These are phyloP conservation scores for Eucalyptus pauciflora DNA, from an alignment of 345 rosid species.

Conservation along the genomic window DNA sequence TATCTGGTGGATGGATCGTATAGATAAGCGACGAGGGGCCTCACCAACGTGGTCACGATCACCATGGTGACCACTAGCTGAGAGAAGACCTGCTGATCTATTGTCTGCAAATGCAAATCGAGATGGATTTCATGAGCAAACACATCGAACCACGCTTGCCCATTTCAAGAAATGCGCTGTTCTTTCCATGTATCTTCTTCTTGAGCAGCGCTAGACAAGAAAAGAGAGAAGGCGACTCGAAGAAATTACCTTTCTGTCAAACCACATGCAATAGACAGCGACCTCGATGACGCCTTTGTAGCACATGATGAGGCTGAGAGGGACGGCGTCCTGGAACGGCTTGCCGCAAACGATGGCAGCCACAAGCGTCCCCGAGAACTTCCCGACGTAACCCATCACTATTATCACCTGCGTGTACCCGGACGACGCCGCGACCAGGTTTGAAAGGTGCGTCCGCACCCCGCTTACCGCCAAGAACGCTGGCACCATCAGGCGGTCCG, in stretches of 20 bases:
- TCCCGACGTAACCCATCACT: conserved; percentile 1
- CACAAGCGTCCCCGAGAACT: conserved; percentile 8
- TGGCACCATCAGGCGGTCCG: conserved; percentile 9
- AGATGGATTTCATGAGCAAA: neutral
- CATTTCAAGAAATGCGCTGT: neutral
- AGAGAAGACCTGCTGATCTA: neutral
- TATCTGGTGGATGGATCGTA: conserved; percentile 22
- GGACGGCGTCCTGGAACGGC: conserved; percentile 12
- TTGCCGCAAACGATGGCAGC: conserved; percentile 6
- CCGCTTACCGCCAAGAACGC: conserved; percentile 9
- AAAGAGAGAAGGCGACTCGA: neutral
- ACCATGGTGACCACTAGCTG: neutral
- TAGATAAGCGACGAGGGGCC: neutral
- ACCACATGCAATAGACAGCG: neutral
- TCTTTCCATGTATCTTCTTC: neutral
- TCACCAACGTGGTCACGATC: conserved; percentile 2
- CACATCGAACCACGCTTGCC: neutral
- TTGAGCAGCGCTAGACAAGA: neutral
- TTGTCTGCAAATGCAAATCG: neutral
- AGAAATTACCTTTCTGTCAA: neutral
- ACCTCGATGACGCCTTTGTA: conserved; percentile 15
- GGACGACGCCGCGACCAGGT: neutral
- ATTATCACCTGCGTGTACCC: neutral
- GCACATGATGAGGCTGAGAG: conserved; percentile 24
- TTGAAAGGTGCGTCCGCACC: conserved; percentile 2